phyloP scores from a whole-genome alignment of 1,284 basidiomycete genomes.

The Schizopora paradoxa region DNA sequence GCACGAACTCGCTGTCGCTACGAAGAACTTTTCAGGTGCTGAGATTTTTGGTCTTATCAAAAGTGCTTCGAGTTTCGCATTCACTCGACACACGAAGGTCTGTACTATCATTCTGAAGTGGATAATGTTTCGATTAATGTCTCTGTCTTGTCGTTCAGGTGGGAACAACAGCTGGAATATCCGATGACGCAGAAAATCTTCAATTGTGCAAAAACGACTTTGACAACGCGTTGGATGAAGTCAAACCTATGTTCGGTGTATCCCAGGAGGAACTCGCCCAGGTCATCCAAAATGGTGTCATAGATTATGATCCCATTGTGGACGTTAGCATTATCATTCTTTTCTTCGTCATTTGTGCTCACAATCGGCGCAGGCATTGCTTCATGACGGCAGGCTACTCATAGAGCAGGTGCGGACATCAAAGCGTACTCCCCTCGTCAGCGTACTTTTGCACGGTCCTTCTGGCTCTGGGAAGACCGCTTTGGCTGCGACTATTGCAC shows the following conservation, averaged over 20 bases:
- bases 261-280: conserved; percentile 94
- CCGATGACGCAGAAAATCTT: conserved; percentile 92
- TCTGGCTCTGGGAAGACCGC: conserved; percentile 95
- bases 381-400: conserved; percentile 88
- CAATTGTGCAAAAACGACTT: conserved; percentile 89
- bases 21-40: conserved; percentile 98
- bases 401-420: conserved; percentile 94
- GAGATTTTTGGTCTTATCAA: conserved; percentile 96
- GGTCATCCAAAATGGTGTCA: conserved; percentile 96
- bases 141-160: conserved; percentile 39
- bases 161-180: conserved; percentile 94
- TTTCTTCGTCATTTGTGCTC: conserved; percentile 15
- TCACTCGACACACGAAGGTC: conserved; percentile 94
- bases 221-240: conserved; percentile 88
- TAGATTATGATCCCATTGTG: conserved; percentile 76
- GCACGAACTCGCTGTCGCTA: conserved; percentile 74
- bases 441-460: conserved; percentile 84
- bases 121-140: conserved; percentile 2
- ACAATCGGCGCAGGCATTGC: conserved; percentile 56
- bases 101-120: not conserved
- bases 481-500: conserved; percentile 91
- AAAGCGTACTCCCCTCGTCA: conserved; percentile 88
- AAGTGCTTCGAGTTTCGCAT: conserved; percentile 96
- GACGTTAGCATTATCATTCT: conserved; percentile 50
- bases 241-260: conserved; percentile 96